Evolutionary conservation across 176 grass and related monocot genomes (phyloP), one percentile per base, ranked within the genome.

Genomic region (Leersia perrieri): DNA sequence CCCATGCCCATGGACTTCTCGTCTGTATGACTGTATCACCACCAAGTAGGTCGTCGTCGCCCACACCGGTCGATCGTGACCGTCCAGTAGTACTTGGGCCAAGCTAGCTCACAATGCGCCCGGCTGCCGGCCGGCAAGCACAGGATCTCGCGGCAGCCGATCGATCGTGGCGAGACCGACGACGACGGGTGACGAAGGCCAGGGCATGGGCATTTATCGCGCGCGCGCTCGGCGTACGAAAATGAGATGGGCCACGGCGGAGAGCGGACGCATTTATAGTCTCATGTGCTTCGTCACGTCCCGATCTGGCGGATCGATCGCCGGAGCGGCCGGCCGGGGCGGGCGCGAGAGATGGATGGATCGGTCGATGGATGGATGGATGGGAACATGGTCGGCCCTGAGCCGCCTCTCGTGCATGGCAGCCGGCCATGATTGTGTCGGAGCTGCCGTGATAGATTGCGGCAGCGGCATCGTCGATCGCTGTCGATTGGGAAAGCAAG

Each of bases 341-440:
- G n/a, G n/a, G n/a, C n/a, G n/a, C n/a, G n/a, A n/a, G n/a, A n/a
- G n/a, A n/a, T n/a, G n/a, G n/a, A n/a, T n/a, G n/a, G n/a, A n/a
- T n/a, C n/a, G n/a, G n/a, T n/a, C n/a, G n/a, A n/a, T n/a, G n/a
- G n/a, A n/a, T n/a, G n/a, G 45, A 51, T 51, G 31, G 14, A 14
- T 1, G 66, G 58, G 76, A 67, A 74, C 62, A 40, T 26, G 44
- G 34, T n/a, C n/a, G n/a, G n/a, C n/a, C 8, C 63, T n/a, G 51
- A 71, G 53, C 53, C 26, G 25, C 35, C 13, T 53, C 65, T 76
- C 55, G 44, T 33, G 70, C 76, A 45, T 30, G 61, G 73, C 42
- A n/a, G 16, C 8, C 62, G 28, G 16, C 8, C 62, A 88, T 88
- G 68, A 88, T 89, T 80, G 62, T 84, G 81, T 84, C 87, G 49